Base-by-base conservation (phyloP, 345 rosid genomes). In the Rhizophora mangle region DNA sequence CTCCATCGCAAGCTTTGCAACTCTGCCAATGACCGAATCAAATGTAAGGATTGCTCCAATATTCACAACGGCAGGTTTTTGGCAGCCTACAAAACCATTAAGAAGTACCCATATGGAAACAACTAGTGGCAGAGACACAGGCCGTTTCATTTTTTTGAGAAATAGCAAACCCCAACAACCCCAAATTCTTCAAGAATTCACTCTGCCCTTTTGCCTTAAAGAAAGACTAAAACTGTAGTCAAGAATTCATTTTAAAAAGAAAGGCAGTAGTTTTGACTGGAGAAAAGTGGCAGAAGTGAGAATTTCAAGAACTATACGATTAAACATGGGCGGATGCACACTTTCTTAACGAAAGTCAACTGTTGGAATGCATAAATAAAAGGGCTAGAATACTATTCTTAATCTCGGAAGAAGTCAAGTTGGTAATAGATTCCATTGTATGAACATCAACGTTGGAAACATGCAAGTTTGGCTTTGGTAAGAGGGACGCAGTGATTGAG, bases 21-120 rank as follows among this genome's bases (percentile, higher is more conserved):
- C 89, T 74, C 84, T 84, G 66, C 98, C 98, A 31, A 93, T 87
- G 15, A 86, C 87, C 6, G 98, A 89, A 76, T 89, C 81, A 77
- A 77, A 82, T 62, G 89, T 72, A 43, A 91, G 88, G 80, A 89
- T 65, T 53, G 91, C 92, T 67, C 94, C 98, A 31, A 93, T 9
- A 37, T 85, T 84, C 54, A 87, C 96, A 65, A 64, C 79, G n/a
- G 70, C 27, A 61, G 93, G 92, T 71, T 77, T 80, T 36, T 63
- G 75, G 60, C 83, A 74, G 39, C 58, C 11, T 26, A 43, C 84
- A n/a, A 63, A 65, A 31, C 75, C 74, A 66, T 9, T 13, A 24
- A 69, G 32, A 21, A 59, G 66, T 11, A 76, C 37, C 77, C 69
- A 74, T 29, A 47, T 62, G 52, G 70, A 55, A 71, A 78, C 2